Conservation (phyloP, 1,284 basidiomycete species). For the Moesziomyces antarcticus region DNA sequence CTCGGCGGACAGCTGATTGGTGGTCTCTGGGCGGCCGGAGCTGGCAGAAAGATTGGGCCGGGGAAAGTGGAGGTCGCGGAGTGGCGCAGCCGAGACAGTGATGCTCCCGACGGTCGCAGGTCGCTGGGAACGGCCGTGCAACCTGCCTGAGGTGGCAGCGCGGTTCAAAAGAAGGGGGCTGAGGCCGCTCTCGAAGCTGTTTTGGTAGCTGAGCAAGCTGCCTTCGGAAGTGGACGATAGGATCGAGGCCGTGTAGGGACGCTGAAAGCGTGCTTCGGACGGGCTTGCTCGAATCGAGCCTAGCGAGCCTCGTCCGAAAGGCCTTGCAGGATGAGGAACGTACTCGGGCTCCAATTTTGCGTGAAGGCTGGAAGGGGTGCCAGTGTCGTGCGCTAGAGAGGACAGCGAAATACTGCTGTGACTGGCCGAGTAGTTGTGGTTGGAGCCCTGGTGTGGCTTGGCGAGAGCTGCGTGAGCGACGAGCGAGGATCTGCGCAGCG, state of each 20-base stretch:
- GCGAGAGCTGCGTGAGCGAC: conserved; percentile 19
- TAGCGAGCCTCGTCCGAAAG: conserved; percentile 7
- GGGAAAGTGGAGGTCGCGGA: conserved; percentile 1
- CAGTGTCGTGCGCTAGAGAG: conserved; percentile 2
- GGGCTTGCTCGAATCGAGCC: conserved; percentile 7
- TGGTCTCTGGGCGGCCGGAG: conserved; percentile 22
- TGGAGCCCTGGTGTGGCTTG: background rate
- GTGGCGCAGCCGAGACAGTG: background rate
- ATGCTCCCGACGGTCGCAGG: conserved; percentile 20
- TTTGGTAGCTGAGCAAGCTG: conserved; percentile 37
- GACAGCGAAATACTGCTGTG: conserved; percentile 11
- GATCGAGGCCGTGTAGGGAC: conserved; percentile 39
- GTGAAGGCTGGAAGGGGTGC: conserved; percentile 1
- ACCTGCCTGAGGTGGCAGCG: conserved; percentile 1
- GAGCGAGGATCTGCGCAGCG: conserved; percentile 22
- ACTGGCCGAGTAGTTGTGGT: conserved; percentile 5
- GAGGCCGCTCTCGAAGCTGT: conserved; percentile 41
- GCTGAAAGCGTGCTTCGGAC: conserved; percentile 17
- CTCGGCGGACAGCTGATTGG: conserved; percentile 38
- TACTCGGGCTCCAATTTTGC: conserved; percentile 10
- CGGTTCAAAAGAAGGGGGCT: conserved; percentile 28
- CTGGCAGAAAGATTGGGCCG: conserved; percentile 3
- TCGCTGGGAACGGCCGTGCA: conserved; percentile 7
- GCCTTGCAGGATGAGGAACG: conserved; percentile 11
- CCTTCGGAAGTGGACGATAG: conserved; percentile 30